Evolutionary conservation across 495 filamentous ascomycete genomes (phyloP).

Genomic region (Polyplosphaeria fusca): DNA sequence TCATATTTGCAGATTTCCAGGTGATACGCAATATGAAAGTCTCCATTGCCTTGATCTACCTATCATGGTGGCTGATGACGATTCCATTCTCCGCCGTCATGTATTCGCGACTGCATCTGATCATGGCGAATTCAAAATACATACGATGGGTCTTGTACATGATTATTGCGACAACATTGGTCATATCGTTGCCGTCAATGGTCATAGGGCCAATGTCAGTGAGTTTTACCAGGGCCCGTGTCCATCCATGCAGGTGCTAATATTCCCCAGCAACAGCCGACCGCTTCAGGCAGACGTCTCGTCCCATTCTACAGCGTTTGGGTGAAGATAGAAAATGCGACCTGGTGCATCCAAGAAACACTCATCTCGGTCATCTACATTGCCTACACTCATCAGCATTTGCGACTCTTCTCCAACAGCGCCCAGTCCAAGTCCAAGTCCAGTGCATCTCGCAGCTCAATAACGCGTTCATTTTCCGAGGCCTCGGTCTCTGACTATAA

Average conservation of each 20-base stretch:
- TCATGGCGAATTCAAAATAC: not conserved
- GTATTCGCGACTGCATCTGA: constrained; percentile 28
- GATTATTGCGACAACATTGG: constrained; percentile 21
- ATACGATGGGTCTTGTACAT: constrained; percentile 12
- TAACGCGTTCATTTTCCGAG: not conserved
- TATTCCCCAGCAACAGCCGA: not conserved
- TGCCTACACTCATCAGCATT: not conserved
- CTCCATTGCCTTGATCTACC: constrained; percentile 37
- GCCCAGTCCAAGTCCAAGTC: not conserved
- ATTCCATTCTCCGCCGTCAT: constrained; percentile 27
- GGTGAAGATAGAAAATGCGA: not conserved
- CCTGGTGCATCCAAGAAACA: not conserved
- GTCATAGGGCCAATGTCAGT: not conserved
- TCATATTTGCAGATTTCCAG: constrained; percentile 13
- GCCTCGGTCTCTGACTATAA: not conserved
- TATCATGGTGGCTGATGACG: constrained; percentile 28
- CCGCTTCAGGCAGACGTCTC: not conserved
- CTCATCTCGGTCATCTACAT: constrained; percentile 14
- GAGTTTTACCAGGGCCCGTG: not conserved
- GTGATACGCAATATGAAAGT: not conserved
- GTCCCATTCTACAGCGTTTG: not conserved
- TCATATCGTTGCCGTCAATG: constrained; percentile 13
- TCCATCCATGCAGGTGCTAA: not conserved
- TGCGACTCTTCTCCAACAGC: constrained; percentile 26
- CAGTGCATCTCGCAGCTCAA: not conserved